Base-by-base conservation (phyloP, 1,139 yeast species). In the Geotrichum reessii region DNA sequence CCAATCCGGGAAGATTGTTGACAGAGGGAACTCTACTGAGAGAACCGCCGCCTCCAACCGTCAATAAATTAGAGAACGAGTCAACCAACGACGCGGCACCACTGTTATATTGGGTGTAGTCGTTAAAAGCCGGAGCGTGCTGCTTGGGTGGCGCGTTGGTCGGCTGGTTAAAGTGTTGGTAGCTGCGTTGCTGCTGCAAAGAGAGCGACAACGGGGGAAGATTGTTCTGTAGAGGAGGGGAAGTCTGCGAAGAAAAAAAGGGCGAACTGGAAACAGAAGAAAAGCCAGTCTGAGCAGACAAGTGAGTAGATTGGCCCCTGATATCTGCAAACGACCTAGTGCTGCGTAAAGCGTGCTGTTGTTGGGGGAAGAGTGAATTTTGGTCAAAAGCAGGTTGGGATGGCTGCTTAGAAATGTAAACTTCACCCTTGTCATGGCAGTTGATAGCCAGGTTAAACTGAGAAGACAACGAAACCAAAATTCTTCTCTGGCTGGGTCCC, bases 401-500 rank as follows among this genome's bases (percentile, higher is more conserved):
- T 7, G 37, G 12, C 51, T 48, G 51, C 19, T 48, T 27, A 24
- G 28, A 48, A n/a, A 37, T 37, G 52, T 50, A 59, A 47, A 59
- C 56, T 51, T 33, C 57, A 25, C 61, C 63, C 24, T 64, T 65
- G 33, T 67, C 70, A 51, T 68, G 66, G 31, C 64, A 62, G 31
- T 63, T 58, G 56, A 62, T 64, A 47, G 58, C 58, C 62, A 91
- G 78, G 58, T 87, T 87, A 67, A 91, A 76, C 56, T 72, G 74
- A 49, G 65, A 63, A 33, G 74, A 67, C 48, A 74, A 62, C 54
- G 75, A 69, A 24, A 85, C 77, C 50, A 86, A 74, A 17, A 77
- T 77, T 65, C 88, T 82, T 66, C 91, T 80, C 67, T 87, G 95
- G 57, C 71, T 73, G 46, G 84, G 77, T 44, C 82, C 74, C 65